phyloP scores from a whole-genome alignment of 1,284 basidiomycete genomes.

The Malassezia sympodialis region DNA sequence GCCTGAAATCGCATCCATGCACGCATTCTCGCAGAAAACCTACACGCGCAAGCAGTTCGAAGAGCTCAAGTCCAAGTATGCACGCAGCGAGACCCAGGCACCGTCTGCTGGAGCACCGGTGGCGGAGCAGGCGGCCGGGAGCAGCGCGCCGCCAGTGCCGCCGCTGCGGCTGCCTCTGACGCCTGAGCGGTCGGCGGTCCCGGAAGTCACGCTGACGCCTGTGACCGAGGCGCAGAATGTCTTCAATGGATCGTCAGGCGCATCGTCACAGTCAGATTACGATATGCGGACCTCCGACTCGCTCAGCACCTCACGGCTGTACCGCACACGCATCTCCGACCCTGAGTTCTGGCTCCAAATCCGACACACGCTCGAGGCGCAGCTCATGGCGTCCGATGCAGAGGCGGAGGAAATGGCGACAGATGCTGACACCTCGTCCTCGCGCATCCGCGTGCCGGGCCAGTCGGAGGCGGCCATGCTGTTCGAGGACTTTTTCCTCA shows the following conservation, averaged over 20 bases:
- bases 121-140: conserved; percentile 2
- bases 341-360: conserved; percentile 41
- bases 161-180: conserved; percentile 15
- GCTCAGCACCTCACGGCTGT: conserved; percentile 34
- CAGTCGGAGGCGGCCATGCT: conserved; percentile 40
- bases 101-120: conserved; percentile 4
- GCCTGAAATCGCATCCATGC: conserved; percentile 50
- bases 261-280: conserved; percentile 15
- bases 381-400: conserved; percentile 20
- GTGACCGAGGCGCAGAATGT: conserved; percentile 20
- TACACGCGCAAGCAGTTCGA: conserved; percentile 37
- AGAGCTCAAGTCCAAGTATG: conserved; percentile 13
- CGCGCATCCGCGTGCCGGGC: conserved; percentile 20
- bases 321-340: conserved; percentile 27
- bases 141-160: conserved; percentile 12
- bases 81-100: neutral
- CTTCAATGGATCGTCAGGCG: neutral
- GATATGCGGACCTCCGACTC: conserved; percentile 5
- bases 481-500: conserved; percentile 46
- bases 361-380: conserved; percentile 28
- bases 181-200: conserved; percentile 34
- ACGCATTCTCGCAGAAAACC: conserved; percentile 50
- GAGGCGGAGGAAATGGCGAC: neutral
- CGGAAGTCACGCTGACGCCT: conserved; percentile 43
- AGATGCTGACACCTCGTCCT: neutral